phyloP scores from a whole-genome alignment of 495 filamentous ascomycete genomes.

The Penicillium robsamsonii region DNA sequence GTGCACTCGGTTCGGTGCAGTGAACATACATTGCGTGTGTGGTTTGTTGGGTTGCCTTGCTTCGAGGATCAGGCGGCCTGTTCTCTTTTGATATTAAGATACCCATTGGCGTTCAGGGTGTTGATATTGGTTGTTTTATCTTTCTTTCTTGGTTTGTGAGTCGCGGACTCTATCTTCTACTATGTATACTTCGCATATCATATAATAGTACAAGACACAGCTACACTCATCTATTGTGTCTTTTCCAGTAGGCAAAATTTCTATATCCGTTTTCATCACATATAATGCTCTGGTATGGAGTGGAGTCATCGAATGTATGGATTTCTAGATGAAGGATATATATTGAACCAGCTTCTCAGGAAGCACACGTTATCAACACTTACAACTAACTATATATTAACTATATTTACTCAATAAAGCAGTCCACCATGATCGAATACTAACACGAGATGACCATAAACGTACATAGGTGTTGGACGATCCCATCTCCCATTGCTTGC shows the following conservation, averaged over 20 bases:
- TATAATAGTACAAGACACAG: background rate
- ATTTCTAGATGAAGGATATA: background rate
- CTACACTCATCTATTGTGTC: background rate
- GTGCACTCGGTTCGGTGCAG: background rate
- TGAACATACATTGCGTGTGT: slow-evolving; percentile 1
- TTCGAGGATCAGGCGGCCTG: slow-evolving; percentile 4
- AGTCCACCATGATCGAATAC: background rate
- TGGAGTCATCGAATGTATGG: background rate
- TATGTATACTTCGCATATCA: slow-evolving; percentile 1
- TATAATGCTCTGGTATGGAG: background rate
- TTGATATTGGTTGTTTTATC: slow-evolving; percentile 3
- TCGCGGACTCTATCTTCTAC: background rate
- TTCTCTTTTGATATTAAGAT: slow-evolving; percentile 22
- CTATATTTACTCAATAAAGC: background rate
- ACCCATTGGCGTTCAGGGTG: slow-evolving; percentile 30
- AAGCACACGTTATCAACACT: background rate
- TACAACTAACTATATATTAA: background rate
- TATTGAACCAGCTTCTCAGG: background rate
- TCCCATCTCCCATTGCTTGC: no score
- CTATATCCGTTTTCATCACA: background rate
- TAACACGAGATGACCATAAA: background rate
- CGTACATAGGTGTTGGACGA: no score
- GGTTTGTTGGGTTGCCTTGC: background rate
- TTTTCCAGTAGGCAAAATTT: background rate
- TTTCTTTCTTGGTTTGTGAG: slow-evolving; percentile 1